These are phyloP conservation scores for Thraustochytrium sp. DNA, from an alignment of 352 stramenopile species.

Conservation along the genomic window DNA sequence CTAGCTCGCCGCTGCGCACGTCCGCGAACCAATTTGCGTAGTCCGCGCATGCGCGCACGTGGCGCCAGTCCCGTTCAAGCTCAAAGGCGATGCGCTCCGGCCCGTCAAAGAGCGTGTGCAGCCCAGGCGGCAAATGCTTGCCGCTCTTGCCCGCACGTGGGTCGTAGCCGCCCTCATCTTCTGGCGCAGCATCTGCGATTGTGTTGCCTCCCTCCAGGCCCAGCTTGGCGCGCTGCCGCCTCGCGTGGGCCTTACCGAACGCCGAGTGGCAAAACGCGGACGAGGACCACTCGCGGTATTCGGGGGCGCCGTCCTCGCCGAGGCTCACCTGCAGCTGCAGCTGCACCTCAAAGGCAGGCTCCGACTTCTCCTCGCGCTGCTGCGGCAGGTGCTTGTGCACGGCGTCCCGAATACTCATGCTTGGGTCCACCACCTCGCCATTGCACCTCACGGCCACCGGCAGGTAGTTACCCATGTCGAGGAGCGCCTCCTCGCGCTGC, in stretches of 20 bases:
- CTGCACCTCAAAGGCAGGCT: slow-evolving; percentile 21
- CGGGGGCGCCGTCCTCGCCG: slow-evolving; percentile 18
- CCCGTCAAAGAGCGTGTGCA: slow-evolving; percentile 19
- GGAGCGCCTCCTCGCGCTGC: slow-evolving; percentile 12
- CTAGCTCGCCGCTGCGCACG: neutral
- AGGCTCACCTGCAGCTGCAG: neutral
- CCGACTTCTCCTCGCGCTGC: neutral
- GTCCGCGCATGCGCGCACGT: neutral
- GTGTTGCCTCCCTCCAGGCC: neutral
- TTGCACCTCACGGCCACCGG: neutral
- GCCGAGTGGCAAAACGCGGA: neutral
- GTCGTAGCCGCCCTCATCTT: neutral
- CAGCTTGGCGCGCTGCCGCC: neutral
- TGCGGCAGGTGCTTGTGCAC: neutral
- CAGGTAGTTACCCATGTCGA: neutral
- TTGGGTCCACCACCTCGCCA: neutral
- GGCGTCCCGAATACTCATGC: neutral
- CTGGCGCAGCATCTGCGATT: neutral
- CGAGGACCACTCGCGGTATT: neutral
- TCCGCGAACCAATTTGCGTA: neutral
- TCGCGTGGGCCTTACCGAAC: neutral
- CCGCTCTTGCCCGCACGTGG: neutral
- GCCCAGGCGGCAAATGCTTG: neutral
- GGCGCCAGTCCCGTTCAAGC: slow-evolving; percentile 11
- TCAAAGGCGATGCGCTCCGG: neutral